Base-by-base conservation (phyloP, 257 asterid species). In the Buddleja alternifolia region DNA sequence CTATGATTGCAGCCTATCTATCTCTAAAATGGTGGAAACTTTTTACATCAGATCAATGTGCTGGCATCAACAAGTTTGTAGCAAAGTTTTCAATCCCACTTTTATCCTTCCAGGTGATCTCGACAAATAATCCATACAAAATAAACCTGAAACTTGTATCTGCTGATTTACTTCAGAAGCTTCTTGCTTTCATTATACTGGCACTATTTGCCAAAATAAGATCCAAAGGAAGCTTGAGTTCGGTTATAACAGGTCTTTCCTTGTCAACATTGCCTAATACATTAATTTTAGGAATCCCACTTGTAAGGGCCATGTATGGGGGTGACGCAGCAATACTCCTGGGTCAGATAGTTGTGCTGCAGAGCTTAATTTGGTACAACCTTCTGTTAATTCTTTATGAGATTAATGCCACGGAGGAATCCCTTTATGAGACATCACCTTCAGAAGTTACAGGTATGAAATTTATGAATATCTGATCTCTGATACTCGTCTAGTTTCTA, bases 311-410 rank as follows among this genome's bases (percentile, higher is more conserved):
- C 52, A 88, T 92, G 92, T 92, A 87, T 57, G 97, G 93, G 58
- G 86, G 67, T 62, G 93, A 82, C 58, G 86, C 93, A 50, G 89
- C 80, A 11, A 41, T 24, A 24, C 61, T 84, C 62, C 68, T 92
- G 54, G 75, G 73, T 8, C 98, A 90, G 90, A 85, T 92, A 63
- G 84, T 92, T 68, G 93, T 88, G 29, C 66, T 92, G 10, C 98
- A 92, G 60, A 90, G 97, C 81, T 78, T 92, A 63, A 73, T 92
- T 70, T 92, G 98, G 98, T 81, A 89, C 80, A 92, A 88, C 82
- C 78, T 92, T 74, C 75, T 90, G 68, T 76, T 90, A 72, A 76
- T 92, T 71, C 88, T 90, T 72, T 83, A 87, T n/a, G 95, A 92
- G 87, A 69, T 88, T 60, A 71, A 82, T 72, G 96, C 88, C 54